Conservation (phyloP, 768 basidiomycete genomes). For the Rhizopogon vesiculosus region DNA sequence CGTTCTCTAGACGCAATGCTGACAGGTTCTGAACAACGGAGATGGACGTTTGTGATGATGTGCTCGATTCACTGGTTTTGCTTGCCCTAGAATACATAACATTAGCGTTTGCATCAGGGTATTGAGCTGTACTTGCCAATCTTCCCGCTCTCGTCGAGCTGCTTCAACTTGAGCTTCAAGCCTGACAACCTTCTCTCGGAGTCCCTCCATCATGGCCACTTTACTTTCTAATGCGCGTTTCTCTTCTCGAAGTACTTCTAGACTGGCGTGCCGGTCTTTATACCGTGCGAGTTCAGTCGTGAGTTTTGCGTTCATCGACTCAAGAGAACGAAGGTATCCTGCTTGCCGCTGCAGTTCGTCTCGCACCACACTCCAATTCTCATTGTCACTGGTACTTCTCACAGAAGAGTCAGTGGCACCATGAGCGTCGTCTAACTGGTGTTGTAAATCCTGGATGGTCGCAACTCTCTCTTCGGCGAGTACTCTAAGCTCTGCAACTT, state of each 20-base stretch:
- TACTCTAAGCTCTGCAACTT: conserved; percentile 38
- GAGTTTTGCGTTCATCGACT: conserved; percentile 53
- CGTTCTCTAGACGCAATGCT: conserved; percentile 56
- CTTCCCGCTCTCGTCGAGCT: conserved; percentile 49
- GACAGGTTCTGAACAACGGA: conserved; percentile 56
- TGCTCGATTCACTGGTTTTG: conserved; percentile 27
- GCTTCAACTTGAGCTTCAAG: conserved; percentile 67
- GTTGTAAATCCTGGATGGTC: conserved; percentile 41
- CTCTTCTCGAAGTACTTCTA: conserved; percentile 73
- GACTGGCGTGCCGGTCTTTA: conserved; percentile 49
- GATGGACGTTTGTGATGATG: conserved; percentile 44
- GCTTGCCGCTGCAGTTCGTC: conserved; percentile 69
- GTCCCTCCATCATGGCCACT: conserved; percentile 42
- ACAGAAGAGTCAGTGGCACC: conserved; percentile 26
- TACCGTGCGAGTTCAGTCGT: conserved; percentile 48
- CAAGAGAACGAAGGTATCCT: conserved; percentile 53
- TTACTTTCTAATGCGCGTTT: conserved; percentile 60
- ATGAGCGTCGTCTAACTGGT: conserved; percentile 42
- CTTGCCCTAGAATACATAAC: conserved; percentile 30
- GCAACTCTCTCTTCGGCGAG: conserved; percentile 37
- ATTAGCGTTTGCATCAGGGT: background rate
- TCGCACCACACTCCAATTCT: conserved; percentile 57
- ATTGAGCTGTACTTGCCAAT: conserved; percentile 38
- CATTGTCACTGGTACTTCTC: conserved; percentile 35
- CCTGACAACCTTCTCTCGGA: conserved; percentile 49